Evolutionary conservation across 2,329 filamentous ascomycete genomes (phyloP), one percentile per base, ranked within the genome.

Genomic region (Pseudogymnoascus sp.): DNA sequence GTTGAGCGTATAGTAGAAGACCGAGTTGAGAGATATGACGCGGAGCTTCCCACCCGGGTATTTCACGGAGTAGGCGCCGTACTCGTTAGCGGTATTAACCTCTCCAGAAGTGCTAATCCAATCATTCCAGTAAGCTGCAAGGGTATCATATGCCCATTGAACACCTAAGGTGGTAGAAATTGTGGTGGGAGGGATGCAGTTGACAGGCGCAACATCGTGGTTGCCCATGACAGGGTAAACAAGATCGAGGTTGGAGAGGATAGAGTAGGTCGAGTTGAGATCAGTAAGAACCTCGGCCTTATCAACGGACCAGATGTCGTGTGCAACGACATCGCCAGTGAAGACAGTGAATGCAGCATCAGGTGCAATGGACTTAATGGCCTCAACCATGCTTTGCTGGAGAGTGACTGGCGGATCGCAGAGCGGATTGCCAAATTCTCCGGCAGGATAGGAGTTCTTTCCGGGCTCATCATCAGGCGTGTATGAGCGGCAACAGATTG

Each of bases 1-100:
- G 65, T 78, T 77, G 60, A 71, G 67, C 17, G 67, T 74, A 65
- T 77, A 77, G 65, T 74, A 77, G 61, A 76, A 70, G 61, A 75
- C 73, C 44, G 72, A 75, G 67, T 78, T 77, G 62, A 77, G 69
- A 4, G 75, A 76, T 61, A 78, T 77, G 44, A 78, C 70, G 15
- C 72, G 71, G 5, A 77, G 69, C 21, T 73, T 71, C 36, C 65
- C 69, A 36, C 64, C 61, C 5, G 44, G 31, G 4, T 72, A 66
- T 17, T 73, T 65, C 44, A 70, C 68, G 1, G 74, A 73, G 59
- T 76, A 76, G n/a, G 69, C 70, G 39, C 73, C 75, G 61, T 71
- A 73, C 29, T 17, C 29, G 21, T 72, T 63, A 24, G 66, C 64
- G 3, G 69, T 67, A 21, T 39, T 69, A 4, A 60, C 63, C 13